Conservation (phyloP, 495 filamentous ascomycete species). For the Lindgomyces ingoldianus region DNA sequence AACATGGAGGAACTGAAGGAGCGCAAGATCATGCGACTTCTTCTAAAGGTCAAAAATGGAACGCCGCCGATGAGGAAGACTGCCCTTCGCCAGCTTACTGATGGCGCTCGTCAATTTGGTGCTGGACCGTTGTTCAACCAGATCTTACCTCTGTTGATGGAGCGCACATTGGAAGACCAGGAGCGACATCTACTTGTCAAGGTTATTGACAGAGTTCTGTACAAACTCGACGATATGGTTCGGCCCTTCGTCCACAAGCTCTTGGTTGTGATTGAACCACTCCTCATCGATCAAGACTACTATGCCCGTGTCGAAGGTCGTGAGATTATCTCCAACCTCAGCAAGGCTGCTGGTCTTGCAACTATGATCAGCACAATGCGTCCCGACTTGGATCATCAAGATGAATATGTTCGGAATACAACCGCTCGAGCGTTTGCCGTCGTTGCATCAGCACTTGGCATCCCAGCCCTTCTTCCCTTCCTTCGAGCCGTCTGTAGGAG, state of each 20-base stretch:
- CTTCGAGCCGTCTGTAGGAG: constrained; percentile 91
- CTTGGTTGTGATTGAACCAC: constrained; percentile 95
- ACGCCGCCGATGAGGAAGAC: constrained; percentile 99
- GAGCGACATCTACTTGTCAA: constrained; percentile 98
- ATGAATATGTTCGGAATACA: constrained; percentile 99
- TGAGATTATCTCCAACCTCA: constrained; percentile 97
- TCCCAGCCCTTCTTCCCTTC: constrained; percentile 93
- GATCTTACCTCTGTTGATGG: constrained; percentile 96
- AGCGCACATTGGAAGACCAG: constrained; percentile 97
- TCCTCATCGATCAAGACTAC: constrained; percentile 99
- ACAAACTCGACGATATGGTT: constrained; percentile 96
- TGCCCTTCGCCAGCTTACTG: constrained; percentile 94
- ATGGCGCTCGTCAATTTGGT: constrained; percentile 96
- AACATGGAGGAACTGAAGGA: constrained; percentile 95
- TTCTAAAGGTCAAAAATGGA: constrained; percentile 99
- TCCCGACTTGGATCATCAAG: constrained; percentile 96
- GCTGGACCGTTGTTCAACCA: constrained; percentile 96
- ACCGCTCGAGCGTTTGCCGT: constrained; percentile 97
- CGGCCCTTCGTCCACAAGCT: constrained; percentile 98
- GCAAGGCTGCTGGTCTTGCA: constrained; percentile 94
- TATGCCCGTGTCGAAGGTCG: constrained; percentile 98
- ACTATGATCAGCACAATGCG: constrained; percentile 99
- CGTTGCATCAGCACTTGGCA: constrained; percentile 93
- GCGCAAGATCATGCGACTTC: constrained; percentile 94
- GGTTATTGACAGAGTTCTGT: constrained; percentile 97